Conservation (phyloP, 2,329 filamentous ascomycete genomes). For the Dothistroma septosporum region DNA sequence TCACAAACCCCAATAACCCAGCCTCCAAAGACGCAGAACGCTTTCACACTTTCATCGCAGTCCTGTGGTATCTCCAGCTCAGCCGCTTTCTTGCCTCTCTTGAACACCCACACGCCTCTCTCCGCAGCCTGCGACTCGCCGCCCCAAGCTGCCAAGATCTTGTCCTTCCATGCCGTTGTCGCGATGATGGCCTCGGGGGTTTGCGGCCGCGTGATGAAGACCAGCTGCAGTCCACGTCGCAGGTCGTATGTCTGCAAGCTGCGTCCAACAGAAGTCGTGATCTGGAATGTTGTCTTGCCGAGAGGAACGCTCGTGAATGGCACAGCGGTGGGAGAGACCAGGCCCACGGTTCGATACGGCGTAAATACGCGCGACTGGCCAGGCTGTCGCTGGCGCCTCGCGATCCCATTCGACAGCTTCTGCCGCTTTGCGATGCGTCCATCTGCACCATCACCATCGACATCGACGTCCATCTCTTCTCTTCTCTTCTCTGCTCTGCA, state of each 20-base stretch:
- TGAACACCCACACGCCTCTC: slow-evolving; percentile 83
- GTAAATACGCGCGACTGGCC: slow-evolving; percentile 75
- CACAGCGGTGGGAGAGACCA: slow-evolving; percentile 85
- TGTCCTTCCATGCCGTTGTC: slow-evolving; percentile 80
- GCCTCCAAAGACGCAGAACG: slow-evolving; percentile 78
- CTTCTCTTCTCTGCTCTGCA: slow-evolving; percentile 5
- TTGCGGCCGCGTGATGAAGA: slow-evolving; percentile 89
- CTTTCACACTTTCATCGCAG: slow-evolving; percentile 65
- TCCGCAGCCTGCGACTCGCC: slow-evolving; percentile 49
- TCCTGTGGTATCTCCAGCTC: slow-evolving; percentile 67
- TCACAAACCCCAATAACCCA: slow-evolving; percentile 81
- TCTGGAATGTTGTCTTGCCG: slow-evolving; percentile 92
- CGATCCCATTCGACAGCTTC: slow-evolving; percentile 48
- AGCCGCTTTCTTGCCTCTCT: slow-evolving; percentile 78
- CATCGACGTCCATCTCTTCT: slow-evolving; percentile 15
- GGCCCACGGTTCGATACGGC: slow-evolving; percentile 88
- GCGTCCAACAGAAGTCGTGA: slow-evolving; percentile 88
- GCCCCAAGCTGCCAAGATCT: slow-evolving; percentile 86
- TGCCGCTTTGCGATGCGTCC: slow-evolving; percentile 61
- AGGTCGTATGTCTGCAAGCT: slow-evolving; percentile 95
- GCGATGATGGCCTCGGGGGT: slow-evolving; percentile 83
- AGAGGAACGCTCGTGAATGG: slow-evolving; percentile 86
- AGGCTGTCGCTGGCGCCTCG: slow-evolving; percentile 22
- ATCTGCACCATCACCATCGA: slow-evolving; percentile 17
- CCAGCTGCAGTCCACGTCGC: slow-evolving; percentile 79